phyloP scores from a whole-genome alignment of 2,329 filamentous ascomycete genomes.

The Xylariaceae sp. region DNA sequence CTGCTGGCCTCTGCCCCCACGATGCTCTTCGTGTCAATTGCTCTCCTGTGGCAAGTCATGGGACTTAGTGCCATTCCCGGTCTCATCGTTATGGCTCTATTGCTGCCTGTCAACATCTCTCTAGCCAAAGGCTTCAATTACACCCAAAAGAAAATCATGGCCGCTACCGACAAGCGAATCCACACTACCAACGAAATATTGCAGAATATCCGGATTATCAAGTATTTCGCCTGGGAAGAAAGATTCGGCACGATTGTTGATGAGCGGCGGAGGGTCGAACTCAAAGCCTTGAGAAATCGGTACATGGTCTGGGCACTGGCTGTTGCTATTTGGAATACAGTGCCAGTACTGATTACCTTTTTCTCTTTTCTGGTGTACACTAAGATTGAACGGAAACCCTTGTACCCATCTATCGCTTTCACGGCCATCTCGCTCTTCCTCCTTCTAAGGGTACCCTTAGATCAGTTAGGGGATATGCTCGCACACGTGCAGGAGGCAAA shows the following conservation, averaged over 20 bases:
- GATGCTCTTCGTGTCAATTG: conserved; percentile 76
- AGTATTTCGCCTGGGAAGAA: conserved; percentile 98
- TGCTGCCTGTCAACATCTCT: conserved; percentile 84
- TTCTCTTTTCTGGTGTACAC: conserved; percentile 95
- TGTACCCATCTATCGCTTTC: conserved; percentile 91
- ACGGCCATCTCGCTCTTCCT: conserved; percentile 95
- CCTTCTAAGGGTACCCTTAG: conserved; percentile 84
- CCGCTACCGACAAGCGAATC: conserved; percentile 91
- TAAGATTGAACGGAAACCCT: conserved; percentile 77
- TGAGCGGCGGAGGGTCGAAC: conserved; percentile 77
- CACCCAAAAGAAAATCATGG: conserved; percentile 86
- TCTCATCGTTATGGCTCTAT: conserved; percentile 80
- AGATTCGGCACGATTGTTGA: conserved; percentile 83
- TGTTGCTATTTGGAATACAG: conserved; percentile 93
- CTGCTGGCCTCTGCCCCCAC: conserved; percentile 88
- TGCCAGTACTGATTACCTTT: conserved; percentile 92
- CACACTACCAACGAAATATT: conserved; percentile 95
- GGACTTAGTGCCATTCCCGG: conserved; percentile 92
- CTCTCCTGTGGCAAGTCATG: conserved; percentile 82
- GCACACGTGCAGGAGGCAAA: conserved; percentile 97
- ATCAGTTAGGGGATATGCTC: conserved; percentile 97
- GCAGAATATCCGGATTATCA: conserved; percentile 98
- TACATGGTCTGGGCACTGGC: conserved; percentile 91
- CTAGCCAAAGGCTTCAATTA: conserved; percentile 81
- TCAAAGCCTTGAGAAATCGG: conserved; percentile 71